Base-by-base conservation (phyloP, 2,329 filamentous ascomycete genomes). In the Fusarium concolor region DNA sequence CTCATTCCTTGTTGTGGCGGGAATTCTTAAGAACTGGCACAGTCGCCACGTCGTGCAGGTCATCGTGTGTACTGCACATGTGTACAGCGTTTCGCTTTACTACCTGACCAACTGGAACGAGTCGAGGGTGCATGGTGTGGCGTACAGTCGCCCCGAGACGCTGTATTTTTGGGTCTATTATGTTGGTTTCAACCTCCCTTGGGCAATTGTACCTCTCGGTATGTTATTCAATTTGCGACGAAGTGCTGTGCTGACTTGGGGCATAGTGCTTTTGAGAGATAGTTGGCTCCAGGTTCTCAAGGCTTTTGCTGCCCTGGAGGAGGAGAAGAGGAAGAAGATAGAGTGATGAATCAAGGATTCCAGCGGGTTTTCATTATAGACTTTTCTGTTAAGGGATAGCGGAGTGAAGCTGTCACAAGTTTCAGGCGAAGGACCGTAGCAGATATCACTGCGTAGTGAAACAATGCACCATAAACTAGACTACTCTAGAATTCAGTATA, bases 91-190 rank as follows among this genome's bases (percentile, higher is more conserved):
- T n/a, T 80, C 83, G 2, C 78, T 90, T 38, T 90, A 90, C 78
- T 89, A 87, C 73, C 78, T 83, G 3, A 90, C 88, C 17, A 86
- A 84, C 73, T 78, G 83, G 55, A 79, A 81, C 47, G 86, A 87
- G 62, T 75, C 80, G 57, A 78, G 77, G 33, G 76, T 81, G 61
- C 77, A 76, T 15, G 85, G 83, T 5, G 76, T 81, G 22, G 79
- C 79, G 20, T 85, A 87, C 71, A 87, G 85, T 68, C 82, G 88
- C 24, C 88, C 88, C 2, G 88, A 90, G 76, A 77, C 80, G 22
- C 74, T 86, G 29, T 90, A 90, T 70, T 89, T 86, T 70, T 90
- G 87, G 87, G 79, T 86, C 18, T 90, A 90, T 70, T 90, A 88
- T 63, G 79, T 87, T 7, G 85, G 84, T 4, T 85, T 89, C 75